These are phyloP conservation scores for Symmetrospora coprosmae DNA, from an alignment of 768 basidiomycete genomes.

Conservation along the genomic window DNA sequence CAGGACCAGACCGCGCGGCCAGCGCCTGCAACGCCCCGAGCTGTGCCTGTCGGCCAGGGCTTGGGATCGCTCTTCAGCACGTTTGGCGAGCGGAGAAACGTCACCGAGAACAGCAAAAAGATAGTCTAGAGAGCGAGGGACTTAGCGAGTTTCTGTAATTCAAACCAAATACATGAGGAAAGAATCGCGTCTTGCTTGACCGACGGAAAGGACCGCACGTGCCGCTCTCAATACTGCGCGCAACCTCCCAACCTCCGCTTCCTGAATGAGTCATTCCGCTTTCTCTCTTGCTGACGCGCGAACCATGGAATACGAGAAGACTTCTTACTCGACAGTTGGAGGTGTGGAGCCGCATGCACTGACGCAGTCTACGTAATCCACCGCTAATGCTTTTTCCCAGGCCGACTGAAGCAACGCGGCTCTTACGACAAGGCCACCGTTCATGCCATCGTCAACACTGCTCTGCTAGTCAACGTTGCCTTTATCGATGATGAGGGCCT, in stretches of 20 bases:
- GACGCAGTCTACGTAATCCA: neutral
- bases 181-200: no score
- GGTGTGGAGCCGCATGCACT: neutral
- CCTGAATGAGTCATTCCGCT: no score
- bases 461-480: neutral
- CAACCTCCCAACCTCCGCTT: no score
- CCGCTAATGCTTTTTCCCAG: neutral
- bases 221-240: no score
- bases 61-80: constrained; percentile 17
- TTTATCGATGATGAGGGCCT: constrained; percentile 4
- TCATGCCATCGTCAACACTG: constrained; percentile 1
- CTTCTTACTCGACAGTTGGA: neutral
- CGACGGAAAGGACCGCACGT: no score
- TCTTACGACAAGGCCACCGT: neutral
- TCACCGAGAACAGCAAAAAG: constrained; percentile 13
- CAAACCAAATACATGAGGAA: no score
- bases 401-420: neutral
- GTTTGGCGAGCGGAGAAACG: constrained; percentile 14
- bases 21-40: no score
- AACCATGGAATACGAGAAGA: constrained; percentile 10
- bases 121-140: constrained; percentile 13
- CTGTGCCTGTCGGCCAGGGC: no score
- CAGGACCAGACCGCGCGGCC: neutral
- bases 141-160: no score
- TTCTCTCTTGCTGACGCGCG: no score